phyloP scores from a whole-genome alignment of 2,329 filamentous ascomycete species.

The Fusarium subtropicale region DNA sequence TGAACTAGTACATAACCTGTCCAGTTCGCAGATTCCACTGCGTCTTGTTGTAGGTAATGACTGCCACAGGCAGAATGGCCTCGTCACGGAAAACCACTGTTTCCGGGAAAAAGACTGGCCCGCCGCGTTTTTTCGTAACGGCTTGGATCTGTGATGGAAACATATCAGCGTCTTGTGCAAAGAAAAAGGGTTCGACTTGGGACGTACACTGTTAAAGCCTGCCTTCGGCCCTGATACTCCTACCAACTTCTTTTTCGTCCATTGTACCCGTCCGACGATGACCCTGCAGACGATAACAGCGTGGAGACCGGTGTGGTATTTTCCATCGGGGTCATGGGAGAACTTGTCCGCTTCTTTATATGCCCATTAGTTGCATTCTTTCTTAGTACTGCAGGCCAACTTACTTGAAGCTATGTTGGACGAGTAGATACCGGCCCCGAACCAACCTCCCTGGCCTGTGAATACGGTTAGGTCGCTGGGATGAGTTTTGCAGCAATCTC shows the following conservation, averaged over 20 bases:
- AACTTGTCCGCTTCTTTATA: not conserved
- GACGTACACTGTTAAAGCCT: not conserved
- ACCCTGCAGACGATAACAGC: not conserved
- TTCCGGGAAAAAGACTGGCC: not conserved
- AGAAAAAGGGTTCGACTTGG: too few species aligned
- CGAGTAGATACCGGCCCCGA: not conserved
- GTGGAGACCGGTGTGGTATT: not conserved
- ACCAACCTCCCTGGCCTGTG: not conserved
- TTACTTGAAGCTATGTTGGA: not conserved
- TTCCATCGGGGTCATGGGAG: not conserved
- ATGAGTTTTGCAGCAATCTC: not conserved
- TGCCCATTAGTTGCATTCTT: not conserved
- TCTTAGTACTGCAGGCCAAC: fast-evolving
- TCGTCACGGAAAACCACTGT: not conserved
- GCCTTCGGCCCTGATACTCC: not conserved
- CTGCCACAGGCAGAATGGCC: not conserved
- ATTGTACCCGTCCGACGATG: not conserved
- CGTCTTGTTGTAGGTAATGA: not conserved
- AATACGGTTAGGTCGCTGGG: not conserved
- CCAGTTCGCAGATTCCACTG: not conserved
- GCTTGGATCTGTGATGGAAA: not conserved
- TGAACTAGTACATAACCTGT: not conserved
- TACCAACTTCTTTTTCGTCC: not conserved
- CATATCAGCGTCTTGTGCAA: not conserved
- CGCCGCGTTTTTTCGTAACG: not conserved